Conservation (phyloP, 208 protist species). For the Acanthamoeba divionensis region DNA sequence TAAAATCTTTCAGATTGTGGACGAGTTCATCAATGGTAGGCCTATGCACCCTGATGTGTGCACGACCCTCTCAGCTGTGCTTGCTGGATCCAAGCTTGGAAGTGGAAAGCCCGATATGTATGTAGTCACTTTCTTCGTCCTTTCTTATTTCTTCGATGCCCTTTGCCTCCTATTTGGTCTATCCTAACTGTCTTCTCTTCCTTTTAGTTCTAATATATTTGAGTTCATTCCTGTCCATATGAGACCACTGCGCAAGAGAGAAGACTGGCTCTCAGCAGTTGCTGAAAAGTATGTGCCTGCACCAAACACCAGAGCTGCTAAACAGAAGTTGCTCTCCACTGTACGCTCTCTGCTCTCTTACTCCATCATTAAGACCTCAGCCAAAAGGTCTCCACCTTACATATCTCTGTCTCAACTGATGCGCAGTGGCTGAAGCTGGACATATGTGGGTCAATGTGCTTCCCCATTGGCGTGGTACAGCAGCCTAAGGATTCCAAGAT, state of each 20-base stretch:
- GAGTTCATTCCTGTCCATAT: slow-evolving; percentile 28
- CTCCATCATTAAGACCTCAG: background rate
- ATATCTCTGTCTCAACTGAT: background rate
- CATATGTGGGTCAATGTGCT: background rate
- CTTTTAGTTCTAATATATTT: background rate
- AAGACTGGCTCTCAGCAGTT: slow-evolving; percentile 24
- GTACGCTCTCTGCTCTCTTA: background rate
- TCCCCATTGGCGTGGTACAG: background rate
- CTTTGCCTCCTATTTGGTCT: too few species aligned
- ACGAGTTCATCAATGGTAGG: slow-evolving; percentile 29
- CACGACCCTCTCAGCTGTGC: background rate
- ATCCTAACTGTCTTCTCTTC: too few species aligned
- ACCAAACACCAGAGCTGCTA: background rate
- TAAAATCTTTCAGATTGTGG: background rate
- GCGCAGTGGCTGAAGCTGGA: slow-evolving; percentile 13
- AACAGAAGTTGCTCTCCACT: background rate
- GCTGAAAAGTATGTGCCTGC: background rate
- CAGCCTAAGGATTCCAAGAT: slow-evolving; percentile 34
- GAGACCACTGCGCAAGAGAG: background rate
- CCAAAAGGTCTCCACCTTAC: background rate
- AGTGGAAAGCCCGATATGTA: background rate
- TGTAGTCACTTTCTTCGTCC: background rate
- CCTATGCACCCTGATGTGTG: background rate
- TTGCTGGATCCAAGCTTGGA: background rate
- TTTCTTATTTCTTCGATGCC: too few species aligned